These are phyloP conservation scores for Chamaenerion angustifolium DNA, from an alignment of 345 rosid genomes.

Conservation along the genomic window DNA sequence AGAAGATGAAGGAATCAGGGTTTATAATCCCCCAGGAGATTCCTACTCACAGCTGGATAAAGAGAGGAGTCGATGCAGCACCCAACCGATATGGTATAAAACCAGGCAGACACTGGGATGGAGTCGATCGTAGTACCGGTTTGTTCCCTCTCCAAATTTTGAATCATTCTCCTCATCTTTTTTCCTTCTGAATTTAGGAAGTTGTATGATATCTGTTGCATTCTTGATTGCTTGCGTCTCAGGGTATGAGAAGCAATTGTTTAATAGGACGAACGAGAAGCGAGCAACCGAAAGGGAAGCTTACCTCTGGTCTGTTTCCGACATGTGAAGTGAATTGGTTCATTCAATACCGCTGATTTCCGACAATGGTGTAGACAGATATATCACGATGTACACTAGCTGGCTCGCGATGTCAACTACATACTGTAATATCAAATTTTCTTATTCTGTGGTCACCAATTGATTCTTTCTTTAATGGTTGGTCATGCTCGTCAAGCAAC, in stretches of 20 bases:
- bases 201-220: not conserved
- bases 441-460: too few species aligned
- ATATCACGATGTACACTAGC: too few species aligned
- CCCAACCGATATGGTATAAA: slow-evolving; percentile 73
- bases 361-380: too few species aligned
- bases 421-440: too few species aligned
- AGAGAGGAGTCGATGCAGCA: slow-evolving; percentile 66
- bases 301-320: slow-evolving; percentile 86
- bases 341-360: too few species aligned
- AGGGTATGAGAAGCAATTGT: slow-evolving; percentile 71
- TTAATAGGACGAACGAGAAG: slow-evolving; percentile 53
- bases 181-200: not conserved
- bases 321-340: slow-evolving; percentile 34
- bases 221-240: slow-evolving; percentile 1
- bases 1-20: slow-evolving; percentile 86
- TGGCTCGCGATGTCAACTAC: too few species aligned
- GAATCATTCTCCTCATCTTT: too few species aligned
- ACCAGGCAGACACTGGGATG: slow-evolving; percentile 99
- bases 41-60: slow-evolving; percentile 78
- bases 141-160: slow-evolving; percentile 4
- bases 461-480: too few species aligned
- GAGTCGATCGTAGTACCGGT: slow-evolving; percentile 89
- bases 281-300: slow-evolving; percentile 82
- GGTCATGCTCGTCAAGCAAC: too few species aligned
- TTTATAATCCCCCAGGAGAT: slow-evolving; percentile 72